These are phyloP conservation scores for Albifimbria verrucaria DNA, from an alignment of 2,329 filamentous ascomycete species.

Conservation along the genomic window DNA sequence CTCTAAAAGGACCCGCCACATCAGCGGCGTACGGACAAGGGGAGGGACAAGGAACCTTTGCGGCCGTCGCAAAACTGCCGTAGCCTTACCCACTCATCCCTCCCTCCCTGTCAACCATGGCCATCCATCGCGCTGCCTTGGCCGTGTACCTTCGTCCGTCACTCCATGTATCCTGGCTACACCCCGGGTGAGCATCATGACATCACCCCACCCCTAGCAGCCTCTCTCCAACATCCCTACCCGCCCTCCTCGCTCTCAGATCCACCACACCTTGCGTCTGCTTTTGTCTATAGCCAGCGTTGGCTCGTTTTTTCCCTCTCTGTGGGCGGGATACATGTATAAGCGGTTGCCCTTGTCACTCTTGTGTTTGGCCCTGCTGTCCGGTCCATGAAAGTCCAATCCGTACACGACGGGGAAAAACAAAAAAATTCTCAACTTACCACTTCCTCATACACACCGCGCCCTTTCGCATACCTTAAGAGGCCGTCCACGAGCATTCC, in stretches of 20 bases:
- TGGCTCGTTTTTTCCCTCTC: slow-evolving; percentile 13
- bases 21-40: slow-evolving; percentile 23
- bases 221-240: slow-evolving; percentile 15
- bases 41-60: slow-evolving; percentile 13
- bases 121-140: slow-evolving; percentile 4
- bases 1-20: slow-evolving; percentile 26
- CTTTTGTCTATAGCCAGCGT: slow-evolving; percentile 6
- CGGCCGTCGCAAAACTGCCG: slow-evolving; percentile 27
- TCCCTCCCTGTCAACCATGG: slow-evolving; percentile 8
- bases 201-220: background rate
- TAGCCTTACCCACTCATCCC: slow-evolving; percentile 24
- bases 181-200: background rate
- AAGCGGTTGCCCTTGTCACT: slow-evolving; percentile 16
- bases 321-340: slow-evolving; percentile 14
- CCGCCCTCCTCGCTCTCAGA: slow-evolving; percentile 18
- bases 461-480: background rate
- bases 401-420: no score
- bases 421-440: background rate
- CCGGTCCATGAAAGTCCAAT: slow-evolving; percentile 1
- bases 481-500: background rate
- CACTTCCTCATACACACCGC: background rate
- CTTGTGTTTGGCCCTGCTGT: slow-evolving; percentile 7
- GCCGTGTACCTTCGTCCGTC: background rate
- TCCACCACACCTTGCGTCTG: slow-evolving; percentile 14
- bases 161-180: background rate